Percentiles rank a stretch among this genome's conserved stretches.
Conservation (phyloP, 2,329 filamentous ascomycete genomes). For the Paradendryphiella salina region DNA sequence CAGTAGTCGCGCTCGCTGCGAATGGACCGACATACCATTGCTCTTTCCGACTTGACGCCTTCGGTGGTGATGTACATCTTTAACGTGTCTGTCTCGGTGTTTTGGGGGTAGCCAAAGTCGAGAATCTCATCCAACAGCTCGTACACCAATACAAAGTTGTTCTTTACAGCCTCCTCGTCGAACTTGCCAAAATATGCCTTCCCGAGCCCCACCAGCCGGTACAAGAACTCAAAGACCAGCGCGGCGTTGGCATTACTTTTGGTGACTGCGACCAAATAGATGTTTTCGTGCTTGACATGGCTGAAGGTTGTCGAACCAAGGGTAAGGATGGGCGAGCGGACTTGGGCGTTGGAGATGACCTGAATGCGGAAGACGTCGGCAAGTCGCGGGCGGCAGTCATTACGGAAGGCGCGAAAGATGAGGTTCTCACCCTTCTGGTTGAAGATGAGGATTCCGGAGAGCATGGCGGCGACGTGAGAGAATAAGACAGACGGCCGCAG, state of each 20-base stretch:
- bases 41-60: constrained; percentile 88
- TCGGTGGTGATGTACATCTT: constrained; percentile 99
- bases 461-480: constrained; percentile 60
- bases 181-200: constrained; percentile 99
- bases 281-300: constrained; percentile 99
- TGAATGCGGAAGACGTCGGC: constrained; percentile 99
- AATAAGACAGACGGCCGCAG: constrained; percentile 4
- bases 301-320: constrained; percentile 98
- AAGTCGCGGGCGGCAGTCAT: constrained; percentile 94
- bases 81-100: constrained; percentile 96
- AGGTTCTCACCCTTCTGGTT: constrained; percentile 99
- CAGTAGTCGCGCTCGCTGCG: constrained; percentile 14
- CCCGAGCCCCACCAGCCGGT: constrained; percentile 84
- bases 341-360: constrained; percentile 97
- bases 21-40: constrained; percentile 52
- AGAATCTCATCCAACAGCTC: constrained; percentile 97
- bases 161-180: constrained; percentile 99
- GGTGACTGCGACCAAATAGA: constrained; percentile 94
- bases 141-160: constrained; percentile 98
- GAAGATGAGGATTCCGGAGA: constrained; percentile 96
- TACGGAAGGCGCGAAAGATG: constrained; percentile 98
- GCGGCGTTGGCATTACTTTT: constrained; percentile 99
- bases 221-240: constrained; percentile 96
- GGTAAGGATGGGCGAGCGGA: constrained; percentile 95
- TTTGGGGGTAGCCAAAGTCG: constrained; percentile 98